Percentiles rank a stretch among this genome's conserved stretches.
These are phyloP conservation scores for Neurospora tetraspora DNA, from an alignment of 495 filamentous ascomycete genomes.

Conservation along the genomic window DNA sequence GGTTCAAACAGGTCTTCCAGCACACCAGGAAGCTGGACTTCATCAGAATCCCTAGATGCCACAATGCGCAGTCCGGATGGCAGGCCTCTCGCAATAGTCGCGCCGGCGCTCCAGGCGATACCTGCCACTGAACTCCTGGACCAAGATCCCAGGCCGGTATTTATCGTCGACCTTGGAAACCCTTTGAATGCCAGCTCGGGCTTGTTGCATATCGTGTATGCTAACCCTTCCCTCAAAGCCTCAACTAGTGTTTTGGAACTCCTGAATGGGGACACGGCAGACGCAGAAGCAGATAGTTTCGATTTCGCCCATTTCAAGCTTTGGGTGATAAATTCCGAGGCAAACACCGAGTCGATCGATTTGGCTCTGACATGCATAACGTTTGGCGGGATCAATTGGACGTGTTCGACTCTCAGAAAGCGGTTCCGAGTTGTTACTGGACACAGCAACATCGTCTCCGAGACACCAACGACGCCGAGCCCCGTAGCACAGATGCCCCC, in stretches of 20 bases:
- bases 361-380: slow-evolving; percentile 37
- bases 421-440: slow-evolving; percentile 53
- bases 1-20: slow-evolving; percentile 40
- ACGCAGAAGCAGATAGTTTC: slow-evolving; percentile 19
- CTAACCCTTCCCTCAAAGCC: slow-evolving; percentile 47
- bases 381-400: slow-evolving; percentile 53
- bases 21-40: slow-evolving; percentile 37
- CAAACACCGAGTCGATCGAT: slow-evolving; percentile 35
- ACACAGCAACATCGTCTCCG: slow-evolving; percentile 19
- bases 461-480: slow-evolving; percentile 24
- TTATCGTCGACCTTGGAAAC: slow-evolving; percentile 54
- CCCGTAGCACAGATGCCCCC: slow-evolving; percentile 18
- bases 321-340: slow-evolving; percentile 47
- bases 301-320: slow-evolving; percentile 48
- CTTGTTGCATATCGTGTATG: slow-evolving; percentile 45
- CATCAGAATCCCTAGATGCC: slow-evolving; percentile 26
- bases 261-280: slow-evolving; percentile 35
- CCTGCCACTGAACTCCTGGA: slow-evolving; percentile 57
- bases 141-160: slow-evolving; percentile 56
- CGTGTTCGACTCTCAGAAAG: slow-evolving; percentile 50
- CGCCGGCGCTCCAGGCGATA: slow-evolving; percentile 44
- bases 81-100: slow-evolving; percentile 24
- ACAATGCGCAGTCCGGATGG: slow-evolving; percentile 33
- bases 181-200: slow-evolving; percentile 40
- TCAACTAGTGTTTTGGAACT: slow-evolving; percentile 37